Conservation (phyloP, 805 yeast genomes). For the Yarrowia sp. region DNA sequence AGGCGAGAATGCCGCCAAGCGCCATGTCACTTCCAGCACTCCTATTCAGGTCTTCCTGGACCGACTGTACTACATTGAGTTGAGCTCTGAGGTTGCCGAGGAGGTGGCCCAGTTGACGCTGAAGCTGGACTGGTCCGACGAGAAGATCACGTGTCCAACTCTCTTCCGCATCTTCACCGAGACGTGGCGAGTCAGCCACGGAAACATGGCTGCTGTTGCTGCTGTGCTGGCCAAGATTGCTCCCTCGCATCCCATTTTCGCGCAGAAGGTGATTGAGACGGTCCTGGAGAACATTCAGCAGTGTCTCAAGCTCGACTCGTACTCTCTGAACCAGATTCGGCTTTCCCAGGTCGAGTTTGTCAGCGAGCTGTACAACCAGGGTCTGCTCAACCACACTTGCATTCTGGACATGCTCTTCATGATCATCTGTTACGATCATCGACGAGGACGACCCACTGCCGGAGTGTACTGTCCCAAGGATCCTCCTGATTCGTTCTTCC, state of each 20-base stretch:
- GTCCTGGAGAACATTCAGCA: constrained; percentile 59
- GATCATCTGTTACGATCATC: constrained; percentile 65
- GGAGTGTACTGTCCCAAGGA: constrained; percentile 50
- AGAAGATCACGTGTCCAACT: constrained; percentile 38
- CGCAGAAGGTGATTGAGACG: constrained; percentile 54
- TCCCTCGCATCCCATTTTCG: constrained; percentile 44
- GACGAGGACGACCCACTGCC: constrained; percentile 54
- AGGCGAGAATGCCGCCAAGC: constrained; percentile 41
- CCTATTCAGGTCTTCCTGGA: constrained; percentile 45
- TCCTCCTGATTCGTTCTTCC: constrained; percentile 64
- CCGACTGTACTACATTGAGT: constrained; percentile 51
- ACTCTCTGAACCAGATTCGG: constrained; percentile 56
- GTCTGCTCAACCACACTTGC: constrained; percentile 47
- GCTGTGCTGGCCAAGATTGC: constrained; percentile 44
- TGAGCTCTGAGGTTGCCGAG: constrained; percentile 42
- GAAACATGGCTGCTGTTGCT: constrained; percentile 52
- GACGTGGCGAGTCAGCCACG: constrained; percentile 63
- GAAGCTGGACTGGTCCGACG: constrained; percentile 49
- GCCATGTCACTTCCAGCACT: constrained; percentile 33
- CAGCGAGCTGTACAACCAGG: constrained; percentile 53
- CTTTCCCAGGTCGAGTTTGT: constrained; percentile 61
- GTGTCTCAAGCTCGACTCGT: constrained; percentile 66
- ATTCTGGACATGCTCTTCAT: constrained; percentile 54
- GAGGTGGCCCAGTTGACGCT: constrained; percentile 43
- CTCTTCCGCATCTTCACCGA: constrained; percentile 49